These are phyloP conservation scores for Sistotremastrum suecicum DNA, from an alignment of 768 basidiomycete species.

Conservation along the genomic window DNA sequence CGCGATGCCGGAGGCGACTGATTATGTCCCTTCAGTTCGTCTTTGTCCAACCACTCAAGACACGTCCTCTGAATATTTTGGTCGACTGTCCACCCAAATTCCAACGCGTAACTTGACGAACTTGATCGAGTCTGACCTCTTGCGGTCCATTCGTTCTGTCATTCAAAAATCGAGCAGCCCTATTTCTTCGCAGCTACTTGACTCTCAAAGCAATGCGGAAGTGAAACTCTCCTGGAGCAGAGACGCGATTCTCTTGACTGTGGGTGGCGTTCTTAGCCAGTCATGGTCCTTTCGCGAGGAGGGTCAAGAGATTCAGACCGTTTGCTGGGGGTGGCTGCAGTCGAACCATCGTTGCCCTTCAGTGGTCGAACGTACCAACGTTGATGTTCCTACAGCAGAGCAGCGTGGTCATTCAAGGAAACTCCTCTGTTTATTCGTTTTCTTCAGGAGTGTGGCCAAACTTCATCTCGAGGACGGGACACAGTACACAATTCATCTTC, in stretches of 20 bases:
- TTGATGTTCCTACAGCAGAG: constrained; percentile 6
- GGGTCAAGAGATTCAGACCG: constrained; percentile 61
- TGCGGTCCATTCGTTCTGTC: constrained; percentile 44
- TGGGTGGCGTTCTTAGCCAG: constrained; percentile 53
- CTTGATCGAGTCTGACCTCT: constrained; percentile 23
- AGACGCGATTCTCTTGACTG: constrained; percentile 44
- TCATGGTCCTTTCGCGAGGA: constrained; percentile 67
- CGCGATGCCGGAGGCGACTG: too few species aligned
- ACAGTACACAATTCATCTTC: constrained; percentile 66
- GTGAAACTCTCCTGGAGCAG: constrained; percentile 62
- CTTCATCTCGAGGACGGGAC: constrained; percentile 57
- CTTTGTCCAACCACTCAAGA: too few species aligned
- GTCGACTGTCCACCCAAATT: too few species aligned
- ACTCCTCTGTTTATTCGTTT: constrained; percentile 58
- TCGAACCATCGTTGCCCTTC: constrained; percentile 24
- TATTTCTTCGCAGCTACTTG: constrained; percentile 23
- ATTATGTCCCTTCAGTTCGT: too few species aligned
- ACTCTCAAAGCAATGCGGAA: constrained; percentile 29
- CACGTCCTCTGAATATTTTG: too few species aligned
- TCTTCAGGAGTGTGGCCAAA: constrained; percentile 59
- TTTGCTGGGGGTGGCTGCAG: constrained; percentile 63
- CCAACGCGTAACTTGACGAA: too few species aligned
- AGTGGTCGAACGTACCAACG: constrained; percentile 11
- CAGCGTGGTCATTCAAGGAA: constrained; percentile 22
- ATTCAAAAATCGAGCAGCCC: constrained; percentile 34